Evolutionary conservation across 306 rosid species (phyloP), one percentile per base, ranked within the genome.

Genomic region (cucumber (Cucumis sativus)): DNA sequence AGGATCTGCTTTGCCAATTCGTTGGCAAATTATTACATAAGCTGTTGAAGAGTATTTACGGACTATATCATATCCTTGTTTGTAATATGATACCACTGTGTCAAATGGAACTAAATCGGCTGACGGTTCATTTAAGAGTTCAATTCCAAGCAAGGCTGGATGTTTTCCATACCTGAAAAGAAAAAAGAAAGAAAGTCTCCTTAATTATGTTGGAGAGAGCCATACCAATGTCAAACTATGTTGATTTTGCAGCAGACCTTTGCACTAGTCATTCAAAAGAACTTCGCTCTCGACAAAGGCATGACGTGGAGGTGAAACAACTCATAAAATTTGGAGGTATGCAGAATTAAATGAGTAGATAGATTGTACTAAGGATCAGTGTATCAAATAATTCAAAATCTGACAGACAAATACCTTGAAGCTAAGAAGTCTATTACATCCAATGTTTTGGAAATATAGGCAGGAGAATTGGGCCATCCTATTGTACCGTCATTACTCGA

Each of bases 51-150:
- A 92, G 79, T 92, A 74, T 54, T 92, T 92, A 47, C 89, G 86
- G 79, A 95, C 93, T 67, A 85, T 87, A 81, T 89, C 80, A 86
- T 92, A 95, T 76, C 97, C 98, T 74, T 88, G 93, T 59, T 80
- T 89, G 84, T 90, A 95, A 60, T 89, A 95, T 3, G 96, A 86
- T 79, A 86, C 78, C 83, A 95, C 78, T 35, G 41, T 74, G 83
- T 92, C 90, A 62, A 88, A 82, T 43, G 96, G 84, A 88, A 95
- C 97, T 45, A 88, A 65, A 52, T 52, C 83, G 8, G 87, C 92
- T 55, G 93, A 87, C 76, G 98, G 98, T 87, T 94, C 98, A 43
- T 92, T 94, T 75, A 94, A 76, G 73, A 94, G 96, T 87, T 92
- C 98, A 30, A 94, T 88, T 86, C 93, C 98, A 57, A 95, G 85